Base-by-base conservation (phyloP, 148 eudicot genomes). In the Fagopyrum esculentum region DNA sequence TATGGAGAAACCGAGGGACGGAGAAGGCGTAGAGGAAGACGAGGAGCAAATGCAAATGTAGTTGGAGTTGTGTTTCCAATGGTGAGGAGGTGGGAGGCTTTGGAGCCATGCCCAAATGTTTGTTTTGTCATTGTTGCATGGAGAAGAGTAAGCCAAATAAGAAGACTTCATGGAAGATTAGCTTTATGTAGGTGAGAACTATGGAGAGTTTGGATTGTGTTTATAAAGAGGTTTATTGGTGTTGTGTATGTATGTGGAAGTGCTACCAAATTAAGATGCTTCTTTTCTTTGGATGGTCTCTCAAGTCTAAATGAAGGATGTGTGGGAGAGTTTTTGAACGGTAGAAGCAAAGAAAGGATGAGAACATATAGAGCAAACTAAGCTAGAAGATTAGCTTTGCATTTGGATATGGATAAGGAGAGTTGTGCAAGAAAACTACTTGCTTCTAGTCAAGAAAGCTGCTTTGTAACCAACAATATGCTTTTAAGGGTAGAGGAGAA, bases 21-120 rank as follows among this genome's bases (percentile, higher is more conserved):
- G 86, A 61, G 74, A 49, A 70, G 79, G 72, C 29, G 69, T 63
- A 46, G 6, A 66, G 47, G 90, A 69, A 45, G 84, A 22, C 26
- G 26, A 85, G 76, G 86, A 81, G 73, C 86, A 94, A 9, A 91
- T 82, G 80, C 79, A 80, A 35, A 75, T 85, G 52, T 90, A 86
- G 74, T 84, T 79, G 40, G 83, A 80, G 71, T 89, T 70, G 40
- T 71, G 74, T 72, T 75, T 80, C 97, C 93, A 89, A 79, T 89
- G 84, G 69, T 72, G 46, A 11, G 72, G 71, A 51, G 86, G 89
- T 60, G 98, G 95, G 68, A 89, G 88, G 72, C 71, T 91, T 49
- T 82, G 85, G 69, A 94, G 87, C 95, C 98, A 94, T 57, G 84
- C 47, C 86, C 89, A 94, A 70, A 88, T 71, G 79, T 94, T 84